A percentile compares a stretch with the other conserved stretches of the same genome.
Evolutionary conservation across 768 basidiomycete genomes (phyloP).

Genomic region (Russula lepida): DNA sequence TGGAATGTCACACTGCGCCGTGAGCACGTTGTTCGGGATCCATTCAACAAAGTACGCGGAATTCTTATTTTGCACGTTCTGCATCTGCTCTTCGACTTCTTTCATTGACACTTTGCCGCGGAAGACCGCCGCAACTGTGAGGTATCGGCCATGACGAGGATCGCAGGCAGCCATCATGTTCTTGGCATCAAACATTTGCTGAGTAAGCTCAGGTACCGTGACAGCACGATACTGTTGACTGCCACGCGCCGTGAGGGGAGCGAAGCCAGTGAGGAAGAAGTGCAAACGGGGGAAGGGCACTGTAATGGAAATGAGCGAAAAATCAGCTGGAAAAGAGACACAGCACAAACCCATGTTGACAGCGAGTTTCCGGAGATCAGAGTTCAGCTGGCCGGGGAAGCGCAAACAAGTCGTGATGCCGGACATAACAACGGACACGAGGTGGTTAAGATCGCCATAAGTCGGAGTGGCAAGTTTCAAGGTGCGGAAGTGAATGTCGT

Average conservation of each 20-base stretch:
- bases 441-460: conserved; percentile 96
- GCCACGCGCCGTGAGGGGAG: conserved; percentile 88
- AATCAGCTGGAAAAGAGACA: not conserved
- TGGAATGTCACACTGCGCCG: conserved; percentile 96
- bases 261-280: conserved; percentile 98
- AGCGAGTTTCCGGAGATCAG: conserved; percentile 93
- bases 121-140: conserved; percentile 96
- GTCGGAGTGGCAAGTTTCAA: conserved; percentile 93
- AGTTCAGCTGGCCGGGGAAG: conserved; percentile 99
- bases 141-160: conserved; percentile 94
- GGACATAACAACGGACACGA: conserved; percentile 97
- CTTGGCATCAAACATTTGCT: conserved; percentile 99
- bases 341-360: conserved; percentile 91
- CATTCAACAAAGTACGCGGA: conserved; percentile 98
- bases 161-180: conserved; percentile 99
- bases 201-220: conserved; percentile 93
- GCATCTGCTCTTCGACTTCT: conserved; percentile 99
- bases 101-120: conserved; percentile 99
- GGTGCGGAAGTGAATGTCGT: conserved; percentile 98
- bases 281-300: conserved; percentile 99
- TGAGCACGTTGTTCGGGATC: conserved; percentile 99
- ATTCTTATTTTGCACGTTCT: conserved; percentile 96
- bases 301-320: conserved; percentile 26
- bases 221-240: conserved; percentile 95
- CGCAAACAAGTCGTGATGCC: conserved; percentile 98